A percentile compares a stretch with the other conserved stretches of the same genome.
These are phyloP conservation scores for Plantago major DNA, from an alignment of 257 asterid genomes.

Conservation along the genomic window DNA sequence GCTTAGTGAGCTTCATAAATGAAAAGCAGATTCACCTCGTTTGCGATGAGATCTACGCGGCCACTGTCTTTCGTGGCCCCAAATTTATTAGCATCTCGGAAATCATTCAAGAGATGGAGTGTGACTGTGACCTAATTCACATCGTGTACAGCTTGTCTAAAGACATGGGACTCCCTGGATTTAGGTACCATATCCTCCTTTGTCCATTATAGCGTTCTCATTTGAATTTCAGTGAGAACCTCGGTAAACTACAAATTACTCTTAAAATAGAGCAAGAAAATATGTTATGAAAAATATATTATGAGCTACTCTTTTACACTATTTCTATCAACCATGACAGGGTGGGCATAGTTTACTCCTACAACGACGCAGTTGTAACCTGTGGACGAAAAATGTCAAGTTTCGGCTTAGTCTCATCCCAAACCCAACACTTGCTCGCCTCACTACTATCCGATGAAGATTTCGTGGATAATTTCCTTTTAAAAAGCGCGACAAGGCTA, in stretches of 20 bases:
- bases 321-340: conserved; percentile 15
- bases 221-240: background rate
- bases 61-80: conserved; percentile 44
- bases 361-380: conserved; percentile 51
- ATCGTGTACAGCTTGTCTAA: conserved; percentile 66
- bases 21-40: conserved; percentile 63
- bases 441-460: conserved; percentile 56
- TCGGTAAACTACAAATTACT: too few relatives aligned
- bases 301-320: too few relatives aligned
- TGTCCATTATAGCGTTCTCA: too few relatives aligned
- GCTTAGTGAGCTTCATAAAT: conserved; percentile 42
- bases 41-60: conserved; percentile 71
- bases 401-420: conserved; percentile 69
- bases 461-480: conserved; percentile 35
- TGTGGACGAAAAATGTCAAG: conserved; percentile 69
- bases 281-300: too few relatives aligned
- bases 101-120: conserved; percentile 38
- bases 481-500: conserved; percentile 31
- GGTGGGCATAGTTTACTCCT: conserved; percentile 72
- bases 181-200: conserved; percentile 12
- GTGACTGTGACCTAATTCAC: conserved; percentile 44
- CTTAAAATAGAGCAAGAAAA: too few relatives aligned
- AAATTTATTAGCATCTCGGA: conserved; percentile 49
- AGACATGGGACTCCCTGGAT: conserved; percentile 83
- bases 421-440: conserved; percentile 61